A percentile compares a stretch with the other conserved stretches of the same genome.
These are phyloP conservation scores for Viola pubescens DNA, from an alignment of 441 rosid genomes.

Conservation along the genomic window DNA sequence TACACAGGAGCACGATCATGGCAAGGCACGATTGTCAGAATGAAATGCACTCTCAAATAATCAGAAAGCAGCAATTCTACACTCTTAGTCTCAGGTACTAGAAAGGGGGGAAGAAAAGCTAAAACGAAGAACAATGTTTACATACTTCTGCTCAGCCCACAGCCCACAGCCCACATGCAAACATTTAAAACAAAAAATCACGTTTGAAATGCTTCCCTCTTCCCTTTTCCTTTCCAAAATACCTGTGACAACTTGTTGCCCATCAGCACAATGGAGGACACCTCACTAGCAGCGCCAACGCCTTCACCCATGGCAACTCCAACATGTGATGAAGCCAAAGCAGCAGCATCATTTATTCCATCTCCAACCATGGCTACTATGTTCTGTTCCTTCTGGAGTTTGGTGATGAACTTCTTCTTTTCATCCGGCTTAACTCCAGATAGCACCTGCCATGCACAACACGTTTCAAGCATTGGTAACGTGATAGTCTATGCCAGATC, in stretches of 20 bases:
- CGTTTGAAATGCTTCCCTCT: not conserved
- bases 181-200: not conserved
- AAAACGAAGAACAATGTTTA: too few species aligned
- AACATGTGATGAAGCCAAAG: slow-evolving; percentile 80
- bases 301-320: slow-evolving; percentile 96
- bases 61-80: too few species aligned
- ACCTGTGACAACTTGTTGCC: slow-evolving; percentile 92
- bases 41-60: too few species aligned
- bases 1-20: too few species aligned
- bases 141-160: too few species aligned
- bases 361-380: slow-evolving; percentile 96
- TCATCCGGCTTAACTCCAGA: slow-evolving; percentile 82
- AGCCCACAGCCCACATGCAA: too few species aligned
- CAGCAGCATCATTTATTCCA: slow-evolving; percentile 97
- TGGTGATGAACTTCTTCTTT: slow-evolving; percentile 62
- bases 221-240: slow-evolving; percentile 9
- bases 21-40: too few species aligned
- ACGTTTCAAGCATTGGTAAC: not conserved
- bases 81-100: too few species aligned
- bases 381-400: slow-evolving; percentile 62
- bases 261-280: slow-evolving; percentile 85
- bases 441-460: slow-evolving; percentile 46
- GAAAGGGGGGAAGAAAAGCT: too few species aligned
- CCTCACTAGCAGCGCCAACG: slow-evolving; percentile 97
- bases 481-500: too few species aligned